Base-by-base conservation (phyloP, 2,329 filamentous ascomycete genomes). In the Colletotrichum eremochloae region DNA sequence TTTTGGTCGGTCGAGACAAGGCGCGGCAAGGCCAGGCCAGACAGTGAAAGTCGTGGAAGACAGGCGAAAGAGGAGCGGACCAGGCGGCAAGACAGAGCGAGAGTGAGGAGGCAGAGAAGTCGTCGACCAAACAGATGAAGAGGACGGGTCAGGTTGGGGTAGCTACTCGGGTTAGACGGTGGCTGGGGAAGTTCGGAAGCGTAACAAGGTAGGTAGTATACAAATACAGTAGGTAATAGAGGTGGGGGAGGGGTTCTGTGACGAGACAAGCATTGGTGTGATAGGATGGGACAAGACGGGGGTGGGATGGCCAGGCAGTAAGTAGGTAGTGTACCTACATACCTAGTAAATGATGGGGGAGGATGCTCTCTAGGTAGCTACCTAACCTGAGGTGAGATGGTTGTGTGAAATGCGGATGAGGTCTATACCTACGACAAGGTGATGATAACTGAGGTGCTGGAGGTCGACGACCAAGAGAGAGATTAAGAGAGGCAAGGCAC, bases 161-260 rank as follows among this genome's bases (percentile, higher is more conserved):
- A 53, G 38, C 57, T 48, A 60, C 24, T 36, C 46, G 40, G 29
- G 52, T 46, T 62, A 63, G 64, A 53, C 44, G 61, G 62, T 66
- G 69, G 61, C 57, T 65, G 67, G 66, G 60, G 69, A 72, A 72
- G 69, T 63, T 72, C 65, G 65, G 69, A 63, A 68, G 69, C 50
- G 69, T 60, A 68, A 65, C 46, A 42, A 62, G 40, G 38, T 42
- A 42, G 14, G 40, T 42, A 42, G 2, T 24, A 12, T 42, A 42
- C 11, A 12, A 12, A 40, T 14, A 40, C 6, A 24, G 24, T 24
- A 24, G 24, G 24, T 24, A 24, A 11, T 55, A 52, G 64, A 68
- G 69, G 69, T 72, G 69, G 69, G 69, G 65, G 65, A 68, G 44
- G 66, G 50, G 57, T 68, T 68, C 65, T 53, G 68, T 58, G 64